Conservation (phyloP, 306 rosid genomes). For the Cicer yamashitae region DNA sequence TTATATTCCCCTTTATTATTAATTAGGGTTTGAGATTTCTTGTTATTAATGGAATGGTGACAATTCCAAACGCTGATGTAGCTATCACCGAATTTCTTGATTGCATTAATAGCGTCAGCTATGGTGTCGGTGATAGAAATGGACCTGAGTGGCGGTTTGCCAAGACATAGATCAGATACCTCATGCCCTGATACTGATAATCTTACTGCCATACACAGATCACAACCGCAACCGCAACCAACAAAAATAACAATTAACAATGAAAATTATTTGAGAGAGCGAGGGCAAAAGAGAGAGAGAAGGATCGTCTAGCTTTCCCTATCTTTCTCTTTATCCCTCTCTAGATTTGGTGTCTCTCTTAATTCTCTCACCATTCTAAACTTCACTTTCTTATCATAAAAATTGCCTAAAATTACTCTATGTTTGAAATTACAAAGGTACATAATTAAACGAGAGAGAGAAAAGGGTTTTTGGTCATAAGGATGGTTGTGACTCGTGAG, state of each 20-base stretch:
- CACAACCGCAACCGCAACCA: neutral
- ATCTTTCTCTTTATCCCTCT: too few relatives aligned
- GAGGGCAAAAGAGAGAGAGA: neutral
- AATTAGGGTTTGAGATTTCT: neutral
- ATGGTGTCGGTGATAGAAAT: slow-evolving; percentile 62
- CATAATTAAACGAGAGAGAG: too few relatives aligned
- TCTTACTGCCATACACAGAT: slow-evolving; percentile 78
- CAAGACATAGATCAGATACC: slow-evolving; percentile 80
- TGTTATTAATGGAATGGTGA: slow-evolving; percentile 49
- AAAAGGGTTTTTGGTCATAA: too few relatives aligned
- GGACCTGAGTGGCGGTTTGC: slow-evolving; percentile 77
- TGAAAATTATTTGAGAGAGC: neutral
- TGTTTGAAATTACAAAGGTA: too few relatives aligned
- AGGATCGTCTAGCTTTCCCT: too few relatives aligned
- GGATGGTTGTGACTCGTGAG: too few relatives aligned
- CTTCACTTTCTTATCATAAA: too few relatives aligned
- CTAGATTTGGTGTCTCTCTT: too few relatives aligned
- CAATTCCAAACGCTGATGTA: slow-evolving; percentile 79
- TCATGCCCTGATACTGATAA: slow-evolving; percentile 56
- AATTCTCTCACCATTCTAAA: too few relatives aligned
- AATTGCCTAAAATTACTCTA: too few relatives aligned
- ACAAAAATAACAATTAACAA: neutral
- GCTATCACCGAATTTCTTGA: slow-evolving; percentile 55
- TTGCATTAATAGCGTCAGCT: slow-evolving; percentile 62
- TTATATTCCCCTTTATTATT: neutral